Percentiles rank a stretch among this genome's conserved stretches.
Conservation (phyloP, 148 eudicot species). For the Hydrangea macrophylla region DNA sequence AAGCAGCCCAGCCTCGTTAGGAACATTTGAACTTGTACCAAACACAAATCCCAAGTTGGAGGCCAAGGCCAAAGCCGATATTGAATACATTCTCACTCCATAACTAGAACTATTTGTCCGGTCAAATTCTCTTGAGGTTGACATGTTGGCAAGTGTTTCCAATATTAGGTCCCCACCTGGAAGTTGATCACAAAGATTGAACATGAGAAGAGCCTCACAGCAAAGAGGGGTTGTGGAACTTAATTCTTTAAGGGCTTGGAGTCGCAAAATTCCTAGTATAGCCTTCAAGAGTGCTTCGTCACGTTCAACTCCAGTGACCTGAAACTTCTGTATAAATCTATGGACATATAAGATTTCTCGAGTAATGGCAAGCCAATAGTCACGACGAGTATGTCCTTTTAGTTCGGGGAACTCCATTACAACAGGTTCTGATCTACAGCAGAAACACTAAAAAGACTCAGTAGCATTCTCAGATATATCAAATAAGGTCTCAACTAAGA, state of each 20-base stretch:
- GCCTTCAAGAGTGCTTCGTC: constrained; percentile 83
- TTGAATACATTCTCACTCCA: constrained; percentile 54
- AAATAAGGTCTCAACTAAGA: neutral
- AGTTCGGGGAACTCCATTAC: constrained; percentile 96
- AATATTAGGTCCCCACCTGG: constrained; percentile 89
- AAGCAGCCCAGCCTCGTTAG: constrained; percentile 35
- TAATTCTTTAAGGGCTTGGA: constrained; percentile 80
- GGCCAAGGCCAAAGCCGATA: constrained; percentile 64
- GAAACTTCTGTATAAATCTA: constrained; percentile 66
- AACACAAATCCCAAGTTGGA: constrained; percentile 66
- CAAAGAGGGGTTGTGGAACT: constrained; percentile 39
- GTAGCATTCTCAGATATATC: constrained; percentile 1
- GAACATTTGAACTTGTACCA: constrained; percentile 42
- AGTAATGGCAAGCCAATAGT: constrained; percentile 86
- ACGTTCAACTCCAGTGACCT: constrained; percentile 54
- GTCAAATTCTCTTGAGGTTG: constrained; percentile 50
- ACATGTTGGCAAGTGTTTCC: constrained; percentile 76
- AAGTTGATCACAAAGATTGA: constrained; percentile 86
- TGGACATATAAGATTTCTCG: constrained; percentile 72
- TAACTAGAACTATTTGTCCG: constrained; percentile 39
- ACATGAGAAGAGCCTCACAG: constrained; percentile 68
- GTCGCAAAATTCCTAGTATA: constrained; percentile 75
- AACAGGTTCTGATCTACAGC: constrained; percentile 73
- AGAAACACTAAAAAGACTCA: constrained; percentile 18
- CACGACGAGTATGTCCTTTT: constrained; percentile 92